Base-by-base conservation (phyloP, 768 basidiomycete genomes). In the Terana coerulea region DNA sequence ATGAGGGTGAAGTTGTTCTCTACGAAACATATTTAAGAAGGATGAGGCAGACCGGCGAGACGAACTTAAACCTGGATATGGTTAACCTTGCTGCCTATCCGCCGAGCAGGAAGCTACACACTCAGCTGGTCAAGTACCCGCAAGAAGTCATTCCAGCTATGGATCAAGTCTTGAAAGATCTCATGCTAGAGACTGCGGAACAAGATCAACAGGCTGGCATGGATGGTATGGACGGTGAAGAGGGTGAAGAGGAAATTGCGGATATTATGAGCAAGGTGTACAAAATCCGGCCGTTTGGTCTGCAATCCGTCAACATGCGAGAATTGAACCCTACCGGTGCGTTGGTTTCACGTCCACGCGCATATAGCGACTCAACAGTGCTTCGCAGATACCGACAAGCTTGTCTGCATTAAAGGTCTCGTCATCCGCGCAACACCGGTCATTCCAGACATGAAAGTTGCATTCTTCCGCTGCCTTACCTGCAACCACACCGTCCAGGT, bases 401-500 rank as follows among this genome's bases (percentile, higher is more conserved):
- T 99, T 17, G 89, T 97, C 17, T 86, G 83, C 51, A 88, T 99
- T 72, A 97, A 95, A 67, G 97, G 97, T 51, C 83, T 99, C 6
- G 93, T 98, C 61, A 98, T 99, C 54, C 88, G 97, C 21, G 91
- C 95, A 0, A 98, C 97, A 0, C 92, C 95, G 10, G 89, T 99
- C 61, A 98, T 98, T 53, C 97, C 97, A 3, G 97, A 99, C 69
- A 98, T 99, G 97, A 95, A 95, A 71, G 83, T 84, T 58, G 97
- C 95, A 19, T 98, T 99, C 75, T 99, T 99, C 81, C 89, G 95
- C 49, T 99, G 97, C 70, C 75, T 91, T 24, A 88, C 87, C 31
- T 99, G 97, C 67, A 88, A 88, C 34, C 97, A 98, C 68, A 98
- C 97, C n/a, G 84, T 93, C 7, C 93, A 93, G 64, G 90, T 92